These are phyloP conservation scores for Pelargonium myrrhifolium DNA, from an alignment of 441 rosid species.

Conservation along the genomic window DNA sequence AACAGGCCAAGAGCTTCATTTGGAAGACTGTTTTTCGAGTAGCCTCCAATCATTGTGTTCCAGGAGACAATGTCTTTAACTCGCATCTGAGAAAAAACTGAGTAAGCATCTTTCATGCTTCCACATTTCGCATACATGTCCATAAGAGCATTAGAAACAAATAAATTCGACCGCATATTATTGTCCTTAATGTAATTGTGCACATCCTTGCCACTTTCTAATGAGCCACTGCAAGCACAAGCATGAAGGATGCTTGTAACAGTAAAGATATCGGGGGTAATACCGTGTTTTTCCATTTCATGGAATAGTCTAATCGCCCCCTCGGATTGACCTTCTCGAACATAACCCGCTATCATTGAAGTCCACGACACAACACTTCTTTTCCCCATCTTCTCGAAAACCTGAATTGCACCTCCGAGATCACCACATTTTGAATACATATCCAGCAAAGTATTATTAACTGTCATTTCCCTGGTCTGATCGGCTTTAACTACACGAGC, in stretches of 20 bases:
- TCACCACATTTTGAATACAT: slow-evolving; percentile 61
- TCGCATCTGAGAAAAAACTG: slow-evolving; percentile 43
- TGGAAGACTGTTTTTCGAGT: slow-evolving; percentile 48
- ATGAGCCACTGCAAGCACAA: slow-evolving; percentile 49
- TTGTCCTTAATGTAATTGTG: slow-evolving; percentile 46
- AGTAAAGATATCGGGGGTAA: slow-evolving; percentile 46
- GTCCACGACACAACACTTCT: slow-evolving; percentile 60
- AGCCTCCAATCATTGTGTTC: slow-evolving; percentile 72
- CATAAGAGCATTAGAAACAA: slow-evolving; percentile 54
- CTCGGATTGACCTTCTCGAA: slow-evolving; percentile 46
- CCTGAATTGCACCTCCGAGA: slow-evolving; percentile 33
- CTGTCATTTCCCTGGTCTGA: slow-evolving; percentile 25
- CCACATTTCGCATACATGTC: slow-evolving; percentile 84
- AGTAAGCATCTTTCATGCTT: slow-evolving; percentile 52
- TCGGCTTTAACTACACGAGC: slow-evolving; percentile 38
- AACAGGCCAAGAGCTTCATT: slow-evolving; percentile 54
- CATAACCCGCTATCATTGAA: slow-evolving; percentile 63
- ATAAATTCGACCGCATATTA: slow-evolving; percentile 38
- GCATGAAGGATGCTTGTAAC: slow-evolving; percentile 50
- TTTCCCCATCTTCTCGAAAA: slow-evolving; percentile 41
- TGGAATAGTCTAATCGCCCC: slow-evolving; percentile 44
- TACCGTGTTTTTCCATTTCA: slow-evolving; percentile 44
- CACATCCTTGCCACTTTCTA: slow-evolving; percentile 50
- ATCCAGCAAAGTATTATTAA: slow-evolving; percentile 51
- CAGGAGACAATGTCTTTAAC: slow-evolving; percentile 57